These are phyloP conservation scores for Lentinus tigrinus DNA, from an alignment of 768 basidiomycete species.

Conservation along the genomic window DNA sequence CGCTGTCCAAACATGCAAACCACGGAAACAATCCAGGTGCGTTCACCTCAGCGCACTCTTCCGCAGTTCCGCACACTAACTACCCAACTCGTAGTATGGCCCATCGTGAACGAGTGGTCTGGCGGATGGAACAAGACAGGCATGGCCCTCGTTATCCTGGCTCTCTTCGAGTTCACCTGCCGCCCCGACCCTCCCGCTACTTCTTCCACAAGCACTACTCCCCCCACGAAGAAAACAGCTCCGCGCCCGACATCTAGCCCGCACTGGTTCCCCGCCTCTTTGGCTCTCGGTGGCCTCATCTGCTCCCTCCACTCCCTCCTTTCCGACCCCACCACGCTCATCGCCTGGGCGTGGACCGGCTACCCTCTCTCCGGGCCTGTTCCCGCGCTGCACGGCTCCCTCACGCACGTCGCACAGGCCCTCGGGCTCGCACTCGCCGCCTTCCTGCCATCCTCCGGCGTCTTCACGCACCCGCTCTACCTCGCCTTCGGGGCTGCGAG, in stretches of 20 bases:
- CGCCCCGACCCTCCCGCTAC: slow-evolving; percentile 34
- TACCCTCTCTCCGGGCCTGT: slow-evolving; percentile 72
- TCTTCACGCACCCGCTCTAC: slow-evolving; percentile 49
- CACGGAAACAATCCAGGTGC: slow-evolving; percentile 78
- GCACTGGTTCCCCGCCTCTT: slow-evolving; percentile 40
- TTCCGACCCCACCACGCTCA: slow-evolving; percentile 72
- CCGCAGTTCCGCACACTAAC: background rate
- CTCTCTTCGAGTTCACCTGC: slow-evolving; percentile 54
- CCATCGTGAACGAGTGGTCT: slow-evolving; percentile 61
- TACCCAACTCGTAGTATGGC: slow-evolving; percentile 59
- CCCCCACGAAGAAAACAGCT: background rate
- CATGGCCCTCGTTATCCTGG: slow-evolving; percentile 52
- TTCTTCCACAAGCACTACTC: no score
- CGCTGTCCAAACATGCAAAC: slow-evolving; percentile 74
- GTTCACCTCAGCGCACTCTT: background rate
- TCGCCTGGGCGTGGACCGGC: slow-evolving; percentile 92
- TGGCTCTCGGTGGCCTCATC: slow-evolving; percentile 66
- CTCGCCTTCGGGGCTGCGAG: slow-evolving; percentile 52
- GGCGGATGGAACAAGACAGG: slow-evolving; percentile 74
- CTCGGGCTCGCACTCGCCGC: slow-evolving; percentile 51
- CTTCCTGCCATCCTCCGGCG: slow-evolving; percentile 19
- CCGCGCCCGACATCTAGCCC: background rate
- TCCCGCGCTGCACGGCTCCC: slow-evolving; percentile 65
- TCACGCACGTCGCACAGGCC: slow-evolving; percentile 64
- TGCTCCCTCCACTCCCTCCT: slow-evolving; percentile 74